Evolutionary conservation across 208 protist genomes (phyloP), one percentile per base, ranked within the genome.

Genomic region (Acanthamoeba culbertsoni): DNA sequence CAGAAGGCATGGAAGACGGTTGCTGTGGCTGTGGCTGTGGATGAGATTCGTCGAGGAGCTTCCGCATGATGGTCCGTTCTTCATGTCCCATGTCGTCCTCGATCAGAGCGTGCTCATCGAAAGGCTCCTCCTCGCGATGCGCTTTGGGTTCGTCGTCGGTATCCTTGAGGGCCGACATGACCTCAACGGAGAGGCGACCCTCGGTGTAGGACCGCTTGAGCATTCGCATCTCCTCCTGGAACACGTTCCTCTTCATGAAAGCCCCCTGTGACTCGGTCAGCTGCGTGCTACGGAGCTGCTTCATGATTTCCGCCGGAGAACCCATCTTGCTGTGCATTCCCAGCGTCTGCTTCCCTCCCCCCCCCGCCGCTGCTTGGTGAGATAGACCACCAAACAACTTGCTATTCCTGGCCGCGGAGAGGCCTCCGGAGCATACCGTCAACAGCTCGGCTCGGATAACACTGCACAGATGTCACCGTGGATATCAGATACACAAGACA

Each of bases 211-310:
- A 68, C 14, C 55, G 53, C 55, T 90, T 90, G 37, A 90, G 55
- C 51, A 37, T n/a, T 40, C 45, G 42, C 82, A 90, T 90, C 55
- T 90, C 82, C 53, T 90, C 82, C 31, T 90, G 53, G 55, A 90
- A 90, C 8, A 90, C n/a, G 53, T 90, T 90, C 53, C 46, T 59
- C 42, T 90, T 90, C 46, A 90, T 68, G 37, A 68, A 90, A 4
- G 82, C 82, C 20, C 53, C 82, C 37, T 90, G 82, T 35, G 82
- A 90, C 23, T 90, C 82, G 6, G 82, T 90, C 55, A 90, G 42
- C 23, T 68, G 53, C 23, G 42, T 45, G 53, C 23, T 59, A 33
- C 42, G 46, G 2, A 90, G 55, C 5, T 53, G 82, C 51, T 90
- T 68, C 20, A 68, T 4, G 51, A 90, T 65, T 4, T 59, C 82